phyloP scores from a whole-genome alignment of 495 filamentous ascomycete species.

The Lasiosphaeria hispida region DNA sequence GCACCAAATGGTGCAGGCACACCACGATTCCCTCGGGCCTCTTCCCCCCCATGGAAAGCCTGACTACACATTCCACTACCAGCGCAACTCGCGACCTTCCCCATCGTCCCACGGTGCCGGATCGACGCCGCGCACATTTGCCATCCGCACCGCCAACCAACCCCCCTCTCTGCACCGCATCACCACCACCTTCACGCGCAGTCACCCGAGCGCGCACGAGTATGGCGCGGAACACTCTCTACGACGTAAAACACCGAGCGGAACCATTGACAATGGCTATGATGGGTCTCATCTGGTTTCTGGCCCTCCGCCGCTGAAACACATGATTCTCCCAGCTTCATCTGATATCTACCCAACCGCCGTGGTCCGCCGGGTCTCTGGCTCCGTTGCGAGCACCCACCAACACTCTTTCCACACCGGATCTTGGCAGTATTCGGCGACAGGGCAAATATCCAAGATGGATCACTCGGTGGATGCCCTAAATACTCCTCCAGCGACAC shows the following conservation, averaged over 20 bases:
- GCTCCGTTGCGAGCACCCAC: constrained; percentile 5
- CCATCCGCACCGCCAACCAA: constrained; percentile 41
- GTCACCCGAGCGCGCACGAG: constrained; percentile 32
- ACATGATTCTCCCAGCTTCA: constrained; percentile 69
- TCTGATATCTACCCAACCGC: constrained; percentile 41
- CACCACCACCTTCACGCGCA: constrained; percentile 31
- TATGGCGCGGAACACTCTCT: constrained; percentile 69
- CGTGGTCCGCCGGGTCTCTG: constrained; percentile 19
- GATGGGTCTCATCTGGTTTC: constrained; percentile 81
- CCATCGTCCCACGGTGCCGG: constrained; percentile 18
- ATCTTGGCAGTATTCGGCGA: constrained; percentile 23
- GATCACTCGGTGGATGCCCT: constrained; percentile 15
- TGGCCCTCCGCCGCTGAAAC: constrained; percentile 78
- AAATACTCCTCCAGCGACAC: constrained; percentile 9
- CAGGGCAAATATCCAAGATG: constrained; percentile 8
- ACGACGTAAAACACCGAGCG: constrained; percentile 89
- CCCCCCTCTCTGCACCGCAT: constrained; percentile 31
- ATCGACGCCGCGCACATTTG: constrained; percentile 35
- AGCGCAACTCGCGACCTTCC: constrained; percentile 16
- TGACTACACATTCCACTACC: constrained; percentile 31
- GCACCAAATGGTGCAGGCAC: constrained; percentile 49
- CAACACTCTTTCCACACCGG: constrained; percentile 15
- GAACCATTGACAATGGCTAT: constrained; percentile 89
- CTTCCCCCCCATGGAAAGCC: constrained; percentile 31
- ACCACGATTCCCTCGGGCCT: constrained; percentile 34